phyloP scores from a whole-genome alignment of 345 rosid genomes.

The Capsella bursapastoris region DNA sequence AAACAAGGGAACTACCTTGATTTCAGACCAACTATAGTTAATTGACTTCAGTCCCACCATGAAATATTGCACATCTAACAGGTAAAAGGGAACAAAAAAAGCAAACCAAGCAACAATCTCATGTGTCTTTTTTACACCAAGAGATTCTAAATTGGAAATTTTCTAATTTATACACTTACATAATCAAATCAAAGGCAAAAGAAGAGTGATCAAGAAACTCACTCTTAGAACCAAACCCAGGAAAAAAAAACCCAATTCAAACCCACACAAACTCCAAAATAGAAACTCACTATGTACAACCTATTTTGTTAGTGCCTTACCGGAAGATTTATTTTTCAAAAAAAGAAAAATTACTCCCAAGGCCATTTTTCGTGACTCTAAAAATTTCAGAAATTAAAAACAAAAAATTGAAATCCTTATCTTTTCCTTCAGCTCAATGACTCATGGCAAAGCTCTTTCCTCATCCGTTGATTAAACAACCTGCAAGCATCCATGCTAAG shows the following conservation, averaged over 20 bases:
- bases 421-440: constrained; percentile 42
- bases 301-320: constrained; percentile 33
- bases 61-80: constrained; percentile 8
- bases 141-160: neutral
- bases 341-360: constrained; percentile 9
- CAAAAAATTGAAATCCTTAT: constrained; percentile 3
- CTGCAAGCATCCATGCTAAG: constrained; percentile 92
- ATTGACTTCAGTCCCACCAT: constrained; percentile 4
- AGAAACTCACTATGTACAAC: constrained; percentile 42
- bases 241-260: neutral
- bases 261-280: constrained; percentile 34
- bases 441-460: constrained; percentile 78
- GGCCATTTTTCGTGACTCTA: constrained; percentile 26
- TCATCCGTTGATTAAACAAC: constrained; percentile 81
- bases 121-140: neutral
- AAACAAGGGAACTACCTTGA: neutral
- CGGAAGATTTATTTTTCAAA: constrained; percentile 5
- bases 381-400: neutral
- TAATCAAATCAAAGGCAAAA: constrained; percentile 34
- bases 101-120: constrained; percentile 26
- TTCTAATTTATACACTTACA: constrained; percentile 40
- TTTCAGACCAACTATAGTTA: constrained; percentile 20
- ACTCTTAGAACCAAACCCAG: constrained; percentile 27
- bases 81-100: neutral
- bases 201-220: constrained; percentile 35